These are phyloP conservation scores for Debaryomyces castellii DNA, from an alignment of 805 yeast species.

Conservation along the genomic window DNA sequence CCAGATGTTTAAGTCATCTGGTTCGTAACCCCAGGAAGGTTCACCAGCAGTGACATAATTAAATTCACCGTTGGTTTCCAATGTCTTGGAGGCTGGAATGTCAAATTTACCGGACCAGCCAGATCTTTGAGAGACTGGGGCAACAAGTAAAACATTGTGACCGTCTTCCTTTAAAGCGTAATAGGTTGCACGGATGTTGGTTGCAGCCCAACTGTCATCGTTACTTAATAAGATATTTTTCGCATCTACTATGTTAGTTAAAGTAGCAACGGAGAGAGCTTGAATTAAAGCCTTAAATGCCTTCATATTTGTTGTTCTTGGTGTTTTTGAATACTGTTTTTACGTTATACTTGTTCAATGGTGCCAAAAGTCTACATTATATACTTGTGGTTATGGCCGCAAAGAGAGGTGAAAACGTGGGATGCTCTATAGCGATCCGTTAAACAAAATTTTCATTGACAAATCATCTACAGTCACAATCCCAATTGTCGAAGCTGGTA, in stretches of 20 bases:
- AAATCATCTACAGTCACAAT: background rate
- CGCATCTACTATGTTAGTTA: constrained; percentile 9
- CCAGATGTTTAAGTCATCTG: constrained; percentile 39
- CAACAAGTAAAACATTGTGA: constrained; percentile 48
- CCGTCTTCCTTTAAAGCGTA: constrained; percentile 47
- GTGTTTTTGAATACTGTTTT: background rate
- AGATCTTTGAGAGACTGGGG: constrained; percentile 51
- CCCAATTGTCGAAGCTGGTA: background rate
- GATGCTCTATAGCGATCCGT: background rate
- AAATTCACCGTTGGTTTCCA: constrained; percentile 44
- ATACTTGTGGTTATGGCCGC: background rate
- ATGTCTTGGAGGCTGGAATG: constrained; percentile 35
- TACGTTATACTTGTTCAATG: background rate
- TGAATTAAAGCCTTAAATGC: background rate
- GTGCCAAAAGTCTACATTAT: too few relatives aligned
- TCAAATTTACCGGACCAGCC: constrained; percentile 58
- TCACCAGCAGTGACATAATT: constrained; percentile 46
- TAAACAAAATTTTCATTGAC: background rate
- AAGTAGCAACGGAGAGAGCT: background rate
- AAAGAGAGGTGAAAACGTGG: background rate
- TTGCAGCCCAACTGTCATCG: constrained; percentile 58
- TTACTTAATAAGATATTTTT: constrained; percentile 38
- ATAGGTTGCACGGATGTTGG: constrained; percentile 58
- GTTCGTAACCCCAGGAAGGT: constrained; percentile 57
- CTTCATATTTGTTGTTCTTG: background rate